phyloP scores from a whole-genome alignment of 2,329 filamentous ascomycete genomes.

The Exophiala aquamarina region DNA sequence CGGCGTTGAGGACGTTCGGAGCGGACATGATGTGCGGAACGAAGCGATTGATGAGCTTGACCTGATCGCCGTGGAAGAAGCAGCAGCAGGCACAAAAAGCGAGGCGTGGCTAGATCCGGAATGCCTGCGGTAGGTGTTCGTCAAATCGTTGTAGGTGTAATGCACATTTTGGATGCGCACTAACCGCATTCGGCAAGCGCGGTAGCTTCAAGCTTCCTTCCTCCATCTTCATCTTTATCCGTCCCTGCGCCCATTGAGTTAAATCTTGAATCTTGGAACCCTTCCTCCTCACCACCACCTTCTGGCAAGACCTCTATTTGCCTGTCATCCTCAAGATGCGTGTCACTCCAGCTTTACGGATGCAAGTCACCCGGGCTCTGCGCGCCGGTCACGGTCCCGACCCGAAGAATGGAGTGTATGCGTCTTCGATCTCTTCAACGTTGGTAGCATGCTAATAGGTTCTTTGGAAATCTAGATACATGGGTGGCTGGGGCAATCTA shows the following conservation, averaged over 20 bases:
- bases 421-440: slow-evolving; percentile 3
- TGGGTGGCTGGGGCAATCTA: slow-evolving; percentile 73
- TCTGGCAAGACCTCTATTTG: too few species aligned
- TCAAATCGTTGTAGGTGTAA: slow-evolving; percentile 6
- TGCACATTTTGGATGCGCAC: slow-evolving; percentile 1
- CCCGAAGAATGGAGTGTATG: slow-evolving; percentile 45
- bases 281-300: not conserved
- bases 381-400: slow-evolving; percentile 33
- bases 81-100: not conserved
- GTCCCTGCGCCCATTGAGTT: slow-evolving; percentile 9
- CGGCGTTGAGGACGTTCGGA: slow-evolving; percentile 54
- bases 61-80: not conserved
- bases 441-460: not conserved
- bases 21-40: slow-evolving; percentile 16
- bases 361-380: slow-evolving; percentile 25
- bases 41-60: not conserved
- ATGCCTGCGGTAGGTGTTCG: not conserved
- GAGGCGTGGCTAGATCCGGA: too few species aligned
- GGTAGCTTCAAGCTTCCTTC: too few species aligned
- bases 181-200: too few species aligned
- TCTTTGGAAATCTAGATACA: slow-evolving; percentile 56
- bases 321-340: slow-evolving; percentile 24
- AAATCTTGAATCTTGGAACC: not conserved
- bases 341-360: slow-evolving; percentile 20
- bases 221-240: too few species aligned